Conservation (phyloP, 768 basidiomycete species). For the Serendipita vermifera region DNA sequence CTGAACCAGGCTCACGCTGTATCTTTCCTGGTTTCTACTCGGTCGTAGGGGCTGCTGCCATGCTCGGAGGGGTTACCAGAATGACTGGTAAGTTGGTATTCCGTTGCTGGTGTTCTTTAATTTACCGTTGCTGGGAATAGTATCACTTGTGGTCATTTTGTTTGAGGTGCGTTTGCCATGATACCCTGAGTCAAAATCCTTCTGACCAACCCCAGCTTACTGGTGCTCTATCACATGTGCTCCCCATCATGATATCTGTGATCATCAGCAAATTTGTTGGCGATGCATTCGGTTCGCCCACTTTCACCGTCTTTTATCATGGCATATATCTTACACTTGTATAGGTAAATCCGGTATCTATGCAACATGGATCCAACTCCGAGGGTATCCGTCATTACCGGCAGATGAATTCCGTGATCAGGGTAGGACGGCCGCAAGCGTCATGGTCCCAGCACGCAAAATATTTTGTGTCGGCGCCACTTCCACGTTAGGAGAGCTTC, state of each 20-base stretch:
- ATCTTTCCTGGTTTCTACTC: slow-evolving; percentile 68
- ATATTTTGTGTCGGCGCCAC: slow-evolving; percentile 37
- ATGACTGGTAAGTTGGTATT: slow-evolving; percentile 47
- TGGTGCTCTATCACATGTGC: slow-evolving; percentile 65
- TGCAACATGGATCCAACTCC: slow-evolving; percentile 57
- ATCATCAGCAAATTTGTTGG: slow-evolving; percentile 69
- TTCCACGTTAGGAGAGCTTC: slow-evolving; percentile 38
- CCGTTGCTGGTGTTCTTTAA: not conserved
- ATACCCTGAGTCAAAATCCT: not conserved
- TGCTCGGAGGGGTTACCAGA: slow-evolving; percentile 62
- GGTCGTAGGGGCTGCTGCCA: slow-evolving; percentile 61
- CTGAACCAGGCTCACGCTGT: slow-evolving; percentile 53
- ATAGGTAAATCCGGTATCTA: slow-evolving; percentile 54
- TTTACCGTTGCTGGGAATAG: slow-evolving; percentile 24
- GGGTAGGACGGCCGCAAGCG: slow-evolving; percentile 45
- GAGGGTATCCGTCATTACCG: slow-evolving; percentile 57
- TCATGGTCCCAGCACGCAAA: slow-evolving; percentile 43
- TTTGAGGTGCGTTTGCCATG: slow-evolving; percentile 41
- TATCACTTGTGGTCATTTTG: slow-evolving; percentile 62
- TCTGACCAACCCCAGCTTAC: slow-evolving; percentile 37
- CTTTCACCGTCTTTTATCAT: slow-evolving; percentile 10
- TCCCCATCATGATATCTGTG: slow-evolving; percentile 69
- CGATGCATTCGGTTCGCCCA: slow-evolving; percentile 38
- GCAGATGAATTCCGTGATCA: slow-evolving; percentile 50
- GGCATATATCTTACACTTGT: slow-evolving; percentile 6